Evolutionary conservation across 177 flowering plant species (phyloP), one percentile per base, ranked within the genome.

Genomic region (Tripterygium wilfordii): DNA sequence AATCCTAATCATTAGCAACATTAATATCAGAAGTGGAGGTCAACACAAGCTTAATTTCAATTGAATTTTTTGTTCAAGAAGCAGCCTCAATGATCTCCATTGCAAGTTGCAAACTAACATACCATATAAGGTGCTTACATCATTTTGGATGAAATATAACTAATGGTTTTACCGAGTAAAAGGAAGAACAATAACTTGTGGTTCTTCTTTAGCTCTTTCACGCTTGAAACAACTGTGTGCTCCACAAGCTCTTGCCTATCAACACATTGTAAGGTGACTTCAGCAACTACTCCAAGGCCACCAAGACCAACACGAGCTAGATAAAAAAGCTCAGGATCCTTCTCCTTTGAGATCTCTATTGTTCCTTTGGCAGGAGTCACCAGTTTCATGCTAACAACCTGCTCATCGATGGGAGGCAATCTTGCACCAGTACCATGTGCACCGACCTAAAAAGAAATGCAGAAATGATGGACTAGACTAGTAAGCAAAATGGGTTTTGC

Each of bases 361-460:
- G 90, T 87, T 53, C 99, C 99, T 58, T 78, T 94, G 28, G 83
- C 83, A 64, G 99, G 99, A 50, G 99, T 94, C 40, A 94, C 92
- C 66, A 94, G 64, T 58, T 94, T 94, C 95, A 87, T 79, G 76
- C 90, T 79, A 45, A 89, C 64, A 44, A 92, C 79, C 68, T 94
- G 99, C 72, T 94, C 99, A 65, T 94, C 99, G 48, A 94, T 85
- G 12, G 99, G 96, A 62, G 97, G 99, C 74, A 94, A 63, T 49
- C 77, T 78, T 36, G 96, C 99, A 60, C 99, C 99, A 51, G 97
- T 94, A 23, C 99, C 99, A 80, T 94, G 99, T 8, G 99, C 99
- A 56, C 99, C 99, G 39, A 89, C 97, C 99, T 89, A 64, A 57
- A 59, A 20, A 59, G 30, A 59, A n/a, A 59, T 20, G 38, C 17